Percentiles rank a stretch among this genome's conserved stretches.
These are phyloP conservation scores for Phialophora tarda DNA, from an alignment of 2,329 filamentous ascomycete species.

Conservation along the genomic window DNA sequence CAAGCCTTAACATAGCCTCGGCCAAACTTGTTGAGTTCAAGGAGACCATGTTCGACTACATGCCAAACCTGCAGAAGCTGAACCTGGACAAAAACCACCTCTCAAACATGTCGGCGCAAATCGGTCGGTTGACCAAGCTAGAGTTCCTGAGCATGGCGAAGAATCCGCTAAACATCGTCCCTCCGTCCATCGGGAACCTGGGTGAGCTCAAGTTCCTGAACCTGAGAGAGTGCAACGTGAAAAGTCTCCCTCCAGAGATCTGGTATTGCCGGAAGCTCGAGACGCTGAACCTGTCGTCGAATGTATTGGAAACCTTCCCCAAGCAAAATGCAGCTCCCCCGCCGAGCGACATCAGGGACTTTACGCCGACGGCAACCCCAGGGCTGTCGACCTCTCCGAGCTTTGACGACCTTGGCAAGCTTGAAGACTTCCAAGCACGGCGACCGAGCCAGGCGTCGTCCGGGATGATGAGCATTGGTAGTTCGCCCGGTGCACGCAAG, in stretches of 20 bases:
- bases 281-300: conserved; percentile 92
- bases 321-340: conserved; percentile 74
- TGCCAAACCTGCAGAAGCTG: conserved; percentile 84
- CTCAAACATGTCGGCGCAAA: conserved; percentile 81
- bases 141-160: conserved; percentile 94
- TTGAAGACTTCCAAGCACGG: conserved; percentile 68
- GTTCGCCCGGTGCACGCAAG: conserved; percentile 75
- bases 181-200: conserved; percentile 85
- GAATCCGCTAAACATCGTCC: conserved; percentile 83
- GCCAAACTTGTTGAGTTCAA: conserved; percentile 87
- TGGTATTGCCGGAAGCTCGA: conserved; percentile 94
- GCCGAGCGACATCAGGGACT: conserved; percentile 60
- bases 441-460: conserved; percentile 85
- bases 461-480: conserved; percentile 74
- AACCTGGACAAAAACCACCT: conserved; percentile 96
- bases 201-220: conserved; percentile 84
- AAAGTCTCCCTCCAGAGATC: conserved; percentile 85
- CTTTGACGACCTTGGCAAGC: conserved; percentile 74
- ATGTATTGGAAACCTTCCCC: conserved; percentile 87
- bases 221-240: conserved; percentile 90
- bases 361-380: conserved; percentile 54
- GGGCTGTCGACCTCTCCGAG: conserved; percentile 68
- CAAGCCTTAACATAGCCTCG: conserved; percentile 85
- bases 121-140: conserved; percentile 80
- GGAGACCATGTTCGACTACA: conserved; percentile 84